These are phyloP conservation scores for Fusarium sp. DNA, from an alignment of 2,329 filamentous ascomycete species.

Conservation along the genomic window DNA sequence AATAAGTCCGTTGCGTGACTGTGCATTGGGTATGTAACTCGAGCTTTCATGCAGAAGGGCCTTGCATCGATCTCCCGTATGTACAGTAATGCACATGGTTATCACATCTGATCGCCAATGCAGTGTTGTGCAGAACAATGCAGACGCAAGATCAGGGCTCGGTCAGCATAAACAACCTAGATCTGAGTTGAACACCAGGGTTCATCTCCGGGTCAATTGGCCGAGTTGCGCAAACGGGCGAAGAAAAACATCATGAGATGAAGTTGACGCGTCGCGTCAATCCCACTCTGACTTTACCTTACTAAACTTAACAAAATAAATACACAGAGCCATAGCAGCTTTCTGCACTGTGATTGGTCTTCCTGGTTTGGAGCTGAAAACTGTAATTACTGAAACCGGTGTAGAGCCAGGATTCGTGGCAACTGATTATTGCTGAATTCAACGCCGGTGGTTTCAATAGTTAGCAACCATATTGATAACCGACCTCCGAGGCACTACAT, in stretches of 20 bases:
- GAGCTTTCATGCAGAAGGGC: slow-evolving; percentile 40
- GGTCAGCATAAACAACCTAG: slow-evolving; percentile 19
- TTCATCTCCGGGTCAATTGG: slow-evolving; percentile 13
- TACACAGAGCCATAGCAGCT: slow-evolving; percentile 15
- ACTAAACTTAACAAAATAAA: slow-evolving; percentile 12
- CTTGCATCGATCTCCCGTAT: slow-evolving; percentile 44
- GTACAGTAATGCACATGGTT: slow-evolving; percentile 32
- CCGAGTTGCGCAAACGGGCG: not conserved
- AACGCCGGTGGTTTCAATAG: slow-evolving; percentile 31
- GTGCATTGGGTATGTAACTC: slow-evolving; percentile 17
- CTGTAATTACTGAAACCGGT: slow-evolving; percentile 35
- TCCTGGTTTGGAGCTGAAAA: slow-evolving; percentile 27
- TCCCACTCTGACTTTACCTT: slow-evolving; percentile 24
- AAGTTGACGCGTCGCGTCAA: slow-evolving; percentile 33
- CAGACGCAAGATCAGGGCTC: slow-evolving; percentile 25
- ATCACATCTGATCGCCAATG: slow-evolving; percentile 42
- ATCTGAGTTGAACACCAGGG: slow-evolving; percentile 5
- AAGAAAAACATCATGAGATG: slow-evolving; percentile 33
- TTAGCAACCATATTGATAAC: slow-evolving; percentile 33
- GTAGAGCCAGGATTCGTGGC: slow-evolving; percentile 41
- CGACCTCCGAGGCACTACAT: slow-evolving; percentile 24
- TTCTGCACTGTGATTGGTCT: slow-evolving; percentile 34
- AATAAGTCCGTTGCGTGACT: slow-evolving; percentile 9
- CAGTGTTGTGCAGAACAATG: slow-evolving; percentile 45
- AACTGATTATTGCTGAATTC: slow-evolving; percentile 38